Base-by-base conservation (phyloP, 1,284 basidiomycete genomes). In the Rhodotorula sp. region DNA sequence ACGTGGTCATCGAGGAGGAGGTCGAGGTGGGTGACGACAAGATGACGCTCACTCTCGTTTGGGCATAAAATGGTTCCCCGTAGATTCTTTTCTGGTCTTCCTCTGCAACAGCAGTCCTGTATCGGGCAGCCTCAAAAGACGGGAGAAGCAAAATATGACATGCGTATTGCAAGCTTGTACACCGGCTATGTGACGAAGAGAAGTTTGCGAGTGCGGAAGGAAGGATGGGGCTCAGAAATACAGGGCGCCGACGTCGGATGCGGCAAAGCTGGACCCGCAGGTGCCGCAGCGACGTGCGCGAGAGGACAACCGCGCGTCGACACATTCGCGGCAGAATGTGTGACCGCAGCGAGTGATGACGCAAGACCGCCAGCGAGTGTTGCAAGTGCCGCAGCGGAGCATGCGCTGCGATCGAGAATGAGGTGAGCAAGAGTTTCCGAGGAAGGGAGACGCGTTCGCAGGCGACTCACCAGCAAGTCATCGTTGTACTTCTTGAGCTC, bases 381-480 rank as follows among this genome's bases (percentile, higher is more conserved):
- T 87, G 83, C 95, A 99, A 15, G 91, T 93, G 30, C 92, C 93
- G 81, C 96, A 99, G 78, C 91, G 90, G 59, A 99, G 85, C 57
- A 98, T 83, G 80, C 86, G 86, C 93, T 95, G 80, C 29, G 54
- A 15, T 45, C 30, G 6, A 30, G 26, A n/a, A n/a, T 33, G 15
- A 26, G 4, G 57, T 48, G 44, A 46, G 59, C n/a, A 15, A 24
- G 24, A 14, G 6, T 4, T 20, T n/a, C 42, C 15, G 8, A 54
- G 30, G 51, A 8, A 14, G 49, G 51, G 29, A 7, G 51, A 49
- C 30, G 46, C 37, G 33, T 33, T 33, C 33, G 30, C 17, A 14
- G 17, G 45, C 54, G 12, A 42, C 26, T 73, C 75, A 91, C 89
- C 82, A 89, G 87, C 72, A 91, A 85, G 77, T 89, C 87, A 70